phyloP scores from a whole-genome alignment of 768 basidiomycete species.

The Macrolepiota dolichaula region DNA sequence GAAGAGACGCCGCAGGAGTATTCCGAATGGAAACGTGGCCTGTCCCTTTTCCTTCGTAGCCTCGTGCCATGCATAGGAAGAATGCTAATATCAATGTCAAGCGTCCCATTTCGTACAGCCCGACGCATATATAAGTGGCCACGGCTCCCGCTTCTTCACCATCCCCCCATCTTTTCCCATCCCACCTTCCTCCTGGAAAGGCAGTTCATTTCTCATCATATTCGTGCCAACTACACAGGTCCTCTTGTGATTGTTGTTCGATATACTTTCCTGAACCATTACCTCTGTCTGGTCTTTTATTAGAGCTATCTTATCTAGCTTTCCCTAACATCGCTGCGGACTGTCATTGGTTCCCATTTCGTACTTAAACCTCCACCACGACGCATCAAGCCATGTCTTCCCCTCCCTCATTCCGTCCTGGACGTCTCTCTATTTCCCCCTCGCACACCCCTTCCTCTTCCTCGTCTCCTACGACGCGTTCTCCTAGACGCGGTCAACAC shows the following conservation, averaged over 20 bases:
- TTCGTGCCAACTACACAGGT: no score
- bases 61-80: not conserved
- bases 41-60: not conserved
- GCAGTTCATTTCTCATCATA: no score
- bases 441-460: not conserved
- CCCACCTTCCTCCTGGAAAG: no score
- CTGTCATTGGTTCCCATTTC: not conserved
- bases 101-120: not conserved
- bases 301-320: no score
- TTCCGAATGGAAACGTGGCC: not conserved
- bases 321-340: not conserved
- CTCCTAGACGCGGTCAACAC: not conserved
- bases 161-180: no score
- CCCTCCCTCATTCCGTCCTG: not conserved
- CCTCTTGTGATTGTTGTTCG: no score
- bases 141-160: not conserved
- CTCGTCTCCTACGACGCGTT: not conserved
- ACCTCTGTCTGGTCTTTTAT: no score
- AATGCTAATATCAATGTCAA: not conserved
- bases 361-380: not conserved
- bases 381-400: not conserved
- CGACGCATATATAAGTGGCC: not conserved
- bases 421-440: not conserved
- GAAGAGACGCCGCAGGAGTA: not conserved
- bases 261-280: no score